Evolutionary conservation across 805 yeast species (phyloP), one percentile per base, ranked within the genome.

Genomic region (Tanozyma kutaoensis): DNA sequence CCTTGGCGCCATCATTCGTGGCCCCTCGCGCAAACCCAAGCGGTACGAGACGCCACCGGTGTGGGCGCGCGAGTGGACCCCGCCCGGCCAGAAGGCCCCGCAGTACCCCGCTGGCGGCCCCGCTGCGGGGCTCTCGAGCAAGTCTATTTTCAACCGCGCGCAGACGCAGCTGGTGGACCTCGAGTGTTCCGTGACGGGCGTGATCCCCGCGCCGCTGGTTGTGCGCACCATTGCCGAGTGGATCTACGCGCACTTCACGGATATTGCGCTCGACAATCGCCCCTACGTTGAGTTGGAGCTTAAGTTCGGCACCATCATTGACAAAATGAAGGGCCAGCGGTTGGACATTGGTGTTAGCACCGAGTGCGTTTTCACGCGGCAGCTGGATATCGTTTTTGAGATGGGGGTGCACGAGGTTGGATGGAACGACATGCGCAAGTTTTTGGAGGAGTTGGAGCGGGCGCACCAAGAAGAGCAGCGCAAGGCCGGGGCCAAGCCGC

Each of bases 201-300:
- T 78, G 1, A 73, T 73, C 24, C 91, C 91, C 1, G 69, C 80
- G 25, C 84, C 82, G 42, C 88, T 82, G 40, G 59, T 81, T 32
- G 78, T 86, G 5, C 70, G 86, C 43, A 71, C 80, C 19, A 72
- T 86, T 5, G 78, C 91, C 14, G 82, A 77, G 39, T 86, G 96
- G 96, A 64, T 86, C 7, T 85, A 78, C 60, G 85, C 93, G 12
- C 76, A 80, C 35, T 61, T 84, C 25, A 63, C 64, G 24, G 80
- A 80, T 19, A 65, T 81, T 22, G 67, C 71, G 22, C 56, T 55
- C 14, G 69, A 68, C 22, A 66, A 62, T 40, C 60, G 74, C 14
- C 68, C 58, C 40, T 40, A 44, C 34, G 60, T 79, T 16, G 93
- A 80, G 55, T 51, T 80, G 39, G 93, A 80, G 51, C 57, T 77